phyloP scores from a whole-genome alignment of 73 alveolate genomes.

The Paramecium sonneborni region DNA sequence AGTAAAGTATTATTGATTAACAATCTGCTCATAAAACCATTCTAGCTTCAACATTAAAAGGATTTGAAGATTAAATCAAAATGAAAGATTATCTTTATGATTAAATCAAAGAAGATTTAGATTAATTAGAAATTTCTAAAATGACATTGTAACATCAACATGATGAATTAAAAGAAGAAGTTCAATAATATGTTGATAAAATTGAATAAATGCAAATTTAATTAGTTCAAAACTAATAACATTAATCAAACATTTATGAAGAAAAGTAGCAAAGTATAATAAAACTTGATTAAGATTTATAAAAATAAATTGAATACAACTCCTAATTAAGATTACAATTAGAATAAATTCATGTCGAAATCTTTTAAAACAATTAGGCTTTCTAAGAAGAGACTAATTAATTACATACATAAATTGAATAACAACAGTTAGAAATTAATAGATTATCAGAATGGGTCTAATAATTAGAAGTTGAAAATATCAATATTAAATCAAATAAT shows the following conservation, averaged over 20 bases:
- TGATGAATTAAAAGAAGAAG: neutral
- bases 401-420: neutral
- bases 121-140: neutral
- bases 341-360: neutral
- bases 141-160: neutral
- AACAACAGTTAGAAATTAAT: neutral
- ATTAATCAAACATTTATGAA: neutral
- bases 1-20: neutral
- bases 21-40: neutral
- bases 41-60: neutral
- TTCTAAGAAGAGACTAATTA: neutral
- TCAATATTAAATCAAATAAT: neutral
- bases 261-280: neutral
- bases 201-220: neutral
- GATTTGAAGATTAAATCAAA: neutral
- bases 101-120: neutral
- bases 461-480: neutral
- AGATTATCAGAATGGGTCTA: neutral
- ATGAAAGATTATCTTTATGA: constrained; percentile 2
- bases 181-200: neutral
- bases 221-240: neutral
- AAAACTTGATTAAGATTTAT: neutral
- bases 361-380: neutral
- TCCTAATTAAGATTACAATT: neutral
- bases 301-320: neutral